Percentiles rank a stretch among this genome's conserved stretches.
These are phyloP conservation scores for Pichia sp. DNA, from an alignment of 1,139 yeast species.

Conservation along the genomic window DNA sequence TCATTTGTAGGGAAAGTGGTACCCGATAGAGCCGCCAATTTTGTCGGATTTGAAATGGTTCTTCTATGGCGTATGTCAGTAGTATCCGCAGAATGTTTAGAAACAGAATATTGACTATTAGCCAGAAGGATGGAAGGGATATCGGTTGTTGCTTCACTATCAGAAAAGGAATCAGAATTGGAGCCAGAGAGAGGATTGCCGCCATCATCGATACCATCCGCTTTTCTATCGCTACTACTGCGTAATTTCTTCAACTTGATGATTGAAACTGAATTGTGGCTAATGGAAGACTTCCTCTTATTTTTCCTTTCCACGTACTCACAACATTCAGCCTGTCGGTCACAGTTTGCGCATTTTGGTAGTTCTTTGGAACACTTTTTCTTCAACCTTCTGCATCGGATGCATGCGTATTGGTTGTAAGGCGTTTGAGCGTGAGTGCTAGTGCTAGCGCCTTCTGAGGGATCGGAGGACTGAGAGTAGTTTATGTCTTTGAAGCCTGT, in stretches of 20 bases:
- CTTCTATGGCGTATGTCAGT: background rate
- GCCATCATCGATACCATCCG: background rate
- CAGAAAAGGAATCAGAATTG: background rate
- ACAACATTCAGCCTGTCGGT: conserved; percentile 38
- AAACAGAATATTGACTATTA: background rate
- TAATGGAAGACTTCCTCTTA: conserved; percentile 27
- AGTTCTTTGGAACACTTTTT: conserved; percentile 45
- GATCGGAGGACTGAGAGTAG: background rate
- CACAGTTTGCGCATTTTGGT: conserved; percentile 44
- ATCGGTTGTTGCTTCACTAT: background rate
- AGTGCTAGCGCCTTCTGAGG: background rate
- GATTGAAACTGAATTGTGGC: conserved; percentile 1
- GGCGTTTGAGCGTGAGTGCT: background rate
- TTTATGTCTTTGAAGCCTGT: background rate
- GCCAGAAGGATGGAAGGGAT: background rate
- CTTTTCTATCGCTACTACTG: background rate
- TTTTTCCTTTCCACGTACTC: conserved; percentile 42
- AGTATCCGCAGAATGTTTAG: background rate
- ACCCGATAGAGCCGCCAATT: background rate
- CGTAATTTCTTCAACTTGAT: background rate
- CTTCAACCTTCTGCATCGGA: conserved; percentile 43
- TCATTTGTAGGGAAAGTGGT: background rate
- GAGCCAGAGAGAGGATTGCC: background rate
- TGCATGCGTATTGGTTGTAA: conserved; percentile 37
- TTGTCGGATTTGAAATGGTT: conserved; percentile 1